Conservation (phyloP, 2,329 filamentous ascomycete species). For the Sclerotinia trifoliorum region DNA sequence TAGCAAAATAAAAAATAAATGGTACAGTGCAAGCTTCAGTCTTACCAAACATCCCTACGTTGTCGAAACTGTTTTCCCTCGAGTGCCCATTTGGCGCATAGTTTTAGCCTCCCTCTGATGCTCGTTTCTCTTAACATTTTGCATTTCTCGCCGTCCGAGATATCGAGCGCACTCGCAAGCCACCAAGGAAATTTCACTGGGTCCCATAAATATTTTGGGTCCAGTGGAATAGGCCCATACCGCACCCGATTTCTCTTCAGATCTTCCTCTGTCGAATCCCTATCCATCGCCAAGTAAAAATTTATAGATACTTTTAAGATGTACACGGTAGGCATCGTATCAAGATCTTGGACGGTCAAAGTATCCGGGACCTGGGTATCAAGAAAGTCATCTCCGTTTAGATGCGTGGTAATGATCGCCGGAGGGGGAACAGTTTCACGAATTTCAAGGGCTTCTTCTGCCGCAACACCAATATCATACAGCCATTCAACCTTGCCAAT, state of each 20-base stretch:
- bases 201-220: constrained; percentile 45
- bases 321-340: constrained; percentile 53
- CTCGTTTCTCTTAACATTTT: constrained; percentile 69
- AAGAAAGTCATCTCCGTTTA: constrained; percentile 24
- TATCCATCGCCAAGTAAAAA: background rate
- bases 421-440: constrained; percentile 14
- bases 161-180: constrained; percentile 80
- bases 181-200: constrained; percentile 82
- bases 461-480: constrained; percentile 76
- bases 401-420: constrained; percentile 20
- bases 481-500: constrained; percentile 69
- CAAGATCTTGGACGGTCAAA: constrained; percentile 34
- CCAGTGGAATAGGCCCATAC: constrained; percentile 56
- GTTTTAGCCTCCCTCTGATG: constrained; percentile 78
- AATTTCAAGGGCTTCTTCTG: constrained; percentile 76
- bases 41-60: background rate
- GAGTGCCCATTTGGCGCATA: constrained; percentile 73
- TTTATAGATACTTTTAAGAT: too few relatives aligned
- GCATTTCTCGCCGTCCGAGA: constrained; percentile 78
- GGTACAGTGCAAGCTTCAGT: background rate
- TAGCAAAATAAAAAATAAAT: background rate
- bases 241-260: constrained; percentile 66
- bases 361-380: background rate
- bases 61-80: background rate
- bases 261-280: constrained; percentile 43